Evolutionary conservation across 2,329 filamentous ascomycete species (phyloP), one percentile per base, ranked within the genome.

Genomic region (Didymella keratinophila): DNA sequence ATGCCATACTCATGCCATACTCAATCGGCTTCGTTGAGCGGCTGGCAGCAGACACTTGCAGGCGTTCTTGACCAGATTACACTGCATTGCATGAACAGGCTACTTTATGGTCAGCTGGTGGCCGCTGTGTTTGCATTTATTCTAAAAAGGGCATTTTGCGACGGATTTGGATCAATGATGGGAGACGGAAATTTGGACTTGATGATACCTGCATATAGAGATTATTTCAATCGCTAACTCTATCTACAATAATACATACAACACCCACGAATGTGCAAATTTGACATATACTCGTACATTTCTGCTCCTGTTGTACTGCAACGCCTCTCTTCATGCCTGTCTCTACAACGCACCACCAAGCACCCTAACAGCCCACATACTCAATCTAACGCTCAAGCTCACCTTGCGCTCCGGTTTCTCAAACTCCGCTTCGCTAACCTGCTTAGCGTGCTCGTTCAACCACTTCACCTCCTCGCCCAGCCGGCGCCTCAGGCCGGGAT

Each of bases 311-410:
- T n/a, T n/a, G n/a, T n/a, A n/a, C n/a, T n/a, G n/a, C n/a, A n/a
- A n/a, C n/a, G n/a, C n/a, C n/a, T n/a, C n/a, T n/a, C n/a, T n/a
- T n/a, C 10, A 12, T 11, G 9, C 12, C 11, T 10, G 6, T 10
- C 27, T 56, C 64, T 32, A 97, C 73, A 98, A 80, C n/a, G 93
- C 93, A 14, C 94, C 94, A 0, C 94, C 94, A 8, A 97, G 85
- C 32, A 92, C 81, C 68, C 87, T 86, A 5, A 97, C 93, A 78
- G 97, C 90, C 92, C 92, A 96, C 93, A 98, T 97, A 3, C 93
- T 92, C 61, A 96, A 78, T 58, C 92, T 82, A 37, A 99, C 95
- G 75, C 92, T 89, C 71, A 96, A 81, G 1, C 92, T 88, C 0
- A 98, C 95, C 57, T 92, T 87, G 60, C 95, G 84, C 73, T 99